Base-by-base conservation (phyloP, 805 yeast genomes). In the Pichia manshurica region DNA sequence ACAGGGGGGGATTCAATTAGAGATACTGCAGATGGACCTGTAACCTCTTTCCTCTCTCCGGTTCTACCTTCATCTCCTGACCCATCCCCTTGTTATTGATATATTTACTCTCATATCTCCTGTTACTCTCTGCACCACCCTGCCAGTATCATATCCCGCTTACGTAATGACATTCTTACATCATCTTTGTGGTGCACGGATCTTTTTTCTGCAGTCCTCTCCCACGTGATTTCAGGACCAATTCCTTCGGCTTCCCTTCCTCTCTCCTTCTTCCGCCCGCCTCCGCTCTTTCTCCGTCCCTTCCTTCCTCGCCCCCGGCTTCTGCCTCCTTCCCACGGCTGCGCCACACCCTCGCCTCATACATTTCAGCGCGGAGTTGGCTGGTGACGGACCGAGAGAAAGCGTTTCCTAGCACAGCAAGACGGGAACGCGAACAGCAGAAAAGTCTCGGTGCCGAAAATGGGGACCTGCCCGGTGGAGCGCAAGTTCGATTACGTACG, bases 371-470 rank as follows among this genome's bases (percentile, higher is more conserved):
- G 29, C 29, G 29, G 29, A 25, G 29, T 25, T 25, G 29, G 10
- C 10, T 36, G 19, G n/a, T n/a, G n/a, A n/a, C n/a, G n/a, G n/a
- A n/a, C n/a, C n/a, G n/a, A n/a, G n/a, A n/a, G n/a, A n/a, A n/a
- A n/a, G n/a, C n/a, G n/a, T n/a, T n/a, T n/a, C n/a, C n/a, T n/a
- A n/a, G n/a, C n/a, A n/a, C n/a, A n/a, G n/a, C n/a, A n/a, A n/a
- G n/a, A n/a, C n/a, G n/a, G n/a, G n/a, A n/a, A n/a, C n/a, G n/a
- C n/a, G n/a, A n/a, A n/a, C n/a, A n/a, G n/a, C n/a, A n/a, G 28
- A 9, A 6, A 20, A 39, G 29, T 39, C 43, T 40, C 34, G 34
- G 39, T n/a, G 20, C 34, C 34, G 39, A 40, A 21, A 39, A 39
- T 19, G 33, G 20, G 29, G 21, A 16, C 37, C 20, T 13, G 37